phyloP scores from a whole-genome alignment of 2,329 filamentous ascomycete genomes.

The Elsinoe fawcettii region DNA sequence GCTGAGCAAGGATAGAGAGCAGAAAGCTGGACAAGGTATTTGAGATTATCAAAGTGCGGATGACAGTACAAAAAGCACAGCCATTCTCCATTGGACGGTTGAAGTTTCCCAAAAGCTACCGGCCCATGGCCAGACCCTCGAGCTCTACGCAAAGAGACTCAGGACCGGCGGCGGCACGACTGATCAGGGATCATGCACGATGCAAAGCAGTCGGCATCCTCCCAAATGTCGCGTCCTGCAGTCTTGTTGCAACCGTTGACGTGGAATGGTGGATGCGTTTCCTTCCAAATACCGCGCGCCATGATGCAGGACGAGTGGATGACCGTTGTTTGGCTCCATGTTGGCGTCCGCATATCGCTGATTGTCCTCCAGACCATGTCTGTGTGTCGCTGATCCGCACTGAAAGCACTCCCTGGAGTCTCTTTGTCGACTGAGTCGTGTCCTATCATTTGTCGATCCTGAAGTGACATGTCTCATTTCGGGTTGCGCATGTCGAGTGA shows the following conservation, averaged over 20 bases:
- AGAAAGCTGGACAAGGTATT: constrained; percentile 1
- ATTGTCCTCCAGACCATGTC: not conserved
- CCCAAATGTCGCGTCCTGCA: not conserved
- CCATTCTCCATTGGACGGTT: constrained; percentile 2
- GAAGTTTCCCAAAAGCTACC: constrained; percentile 1
- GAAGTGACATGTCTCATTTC: not conserved
- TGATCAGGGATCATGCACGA: constrained; percentile 6
- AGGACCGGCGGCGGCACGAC: not conserved
- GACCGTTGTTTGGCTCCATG: constrained; percentile 4
- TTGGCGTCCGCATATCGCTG: not conserved
- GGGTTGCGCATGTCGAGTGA: not conserved
- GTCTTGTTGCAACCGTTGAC: not conserved
- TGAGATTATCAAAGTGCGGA: constrained; percentile 5
- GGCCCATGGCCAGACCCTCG: constrained; percentile 1
- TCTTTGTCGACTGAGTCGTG: constrained; percentile 5
- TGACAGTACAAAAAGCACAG: constrained; percentile 6
- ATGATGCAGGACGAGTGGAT: not conserved
- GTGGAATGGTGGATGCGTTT: constrained; percentile 3
- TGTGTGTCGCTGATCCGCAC: not conserved
- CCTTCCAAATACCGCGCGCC: constrained; percentile 6
- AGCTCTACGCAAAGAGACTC: not conserved
- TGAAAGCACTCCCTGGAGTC: not conserved
- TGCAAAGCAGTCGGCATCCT: not conserved
- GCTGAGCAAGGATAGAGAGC: not conserved
- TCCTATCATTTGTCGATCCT: not conserved